These are phyloP conservation scores for Chaetomiaceae sp. DNA, from an alignment of 2,329 filamentous ascomycete species.

Conservation along the genomic window DNA sequence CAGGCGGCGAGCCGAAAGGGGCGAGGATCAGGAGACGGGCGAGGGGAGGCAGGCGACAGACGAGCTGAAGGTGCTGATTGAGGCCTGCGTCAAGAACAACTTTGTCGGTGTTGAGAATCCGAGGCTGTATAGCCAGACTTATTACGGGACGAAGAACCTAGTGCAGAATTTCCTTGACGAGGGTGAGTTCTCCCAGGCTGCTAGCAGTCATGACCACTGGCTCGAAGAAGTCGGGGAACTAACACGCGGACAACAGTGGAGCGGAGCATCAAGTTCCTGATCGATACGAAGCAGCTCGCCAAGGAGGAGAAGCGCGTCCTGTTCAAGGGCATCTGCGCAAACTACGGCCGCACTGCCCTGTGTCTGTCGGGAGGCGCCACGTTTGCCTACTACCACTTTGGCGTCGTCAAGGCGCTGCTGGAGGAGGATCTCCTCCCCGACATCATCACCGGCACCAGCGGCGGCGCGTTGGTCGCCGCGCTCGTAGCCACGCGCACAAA, in stretches of 20 bases:
- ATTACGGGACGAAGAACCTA: constrained; percentile 93
- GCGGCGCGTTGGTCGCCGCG: constrained; percentile 83
- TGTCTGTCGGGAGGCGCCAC: constrained; percentile 90
- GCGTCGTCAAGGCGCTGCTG: constrained; percentile 82
- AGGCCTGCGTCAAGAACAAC: constrained; percentile 95
- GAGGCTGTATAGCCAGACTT: constrained; percentile 92
- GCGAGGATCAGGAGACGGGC: constrained; percentile 32
- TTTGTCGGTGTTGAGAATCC: constrained; percentile 94
- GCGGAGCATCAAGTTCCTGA: constrained; percentile 61
- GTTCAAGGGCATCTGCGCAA: constrained; percentile 85
- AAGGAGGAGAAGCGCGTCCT: constrained; percentile 71
- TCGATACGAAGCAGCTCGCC: constrained; percentile 62
- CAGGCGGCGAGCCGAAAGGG: constrained; percentile 54
- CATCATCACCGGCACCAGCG: constrained; percentile 94
- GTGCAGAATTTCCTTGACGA: constrained; percentile 90
- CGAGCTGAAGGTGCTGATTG: constrained; percentile 71
- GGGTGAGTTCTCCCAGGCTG: constrained; percentile 50
- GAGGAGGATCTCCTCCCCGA: constrained; percentile 83
- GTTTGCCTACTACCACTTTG: constrained; percentile 96
- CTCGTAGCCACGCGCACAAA: constrained; percentile 86
- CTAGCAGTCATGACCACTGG: too few species aligned
- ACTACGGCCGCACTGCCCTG: constrained; percentile 86
- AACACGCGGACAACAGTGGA: constrained; percentile 50
- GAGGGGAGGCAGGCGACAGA: constrained; percentile 55
- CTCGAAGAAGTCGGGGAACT: constrained; percentile 7